Evolutionary conservation across 768 basidiomycete species (phyloP).

Genomic region (Leccinum obscurum): DNA sequence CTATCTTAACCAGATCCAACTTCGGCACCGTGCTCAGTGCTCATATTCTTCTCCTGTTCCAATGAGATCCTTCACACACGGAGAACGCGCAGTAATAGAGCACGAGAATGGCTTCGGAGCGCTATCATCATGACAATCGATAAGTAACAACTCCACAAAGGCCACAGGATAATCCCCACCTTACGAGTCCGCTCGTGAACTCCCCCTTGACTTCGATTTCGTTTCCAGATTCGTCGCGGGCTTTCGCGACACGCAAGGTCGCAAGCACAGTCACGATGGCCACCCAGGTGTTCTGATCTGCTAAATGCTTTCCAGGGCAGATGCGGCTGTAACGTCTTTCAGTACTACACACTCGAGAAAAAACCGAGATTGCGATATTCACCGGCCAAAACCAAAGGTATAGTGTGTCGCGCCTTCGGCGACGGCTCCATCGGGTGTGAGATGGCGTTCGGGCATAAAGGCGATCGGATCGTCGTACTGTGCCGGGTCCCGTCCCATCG

Average conservation of each 20-base stretch:
- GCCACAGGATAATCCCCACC: conserved; percentile 8
- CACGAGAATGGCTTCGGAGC: conserved; percentile 29
- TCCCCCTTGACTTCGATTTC: conserved; percentile 27
- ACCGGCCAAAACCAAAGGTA: conserved; percentile 31
- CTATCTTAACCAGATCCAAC: background rate
- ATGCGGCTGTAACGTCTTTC: conserved; percentile 17
- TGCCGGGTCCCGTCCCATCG: conserved; percentile 49
- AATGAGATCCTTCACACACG: conserved; percentile 16
- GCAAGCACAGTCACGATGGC: conserved; percentile 33
- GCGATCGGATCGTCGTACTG: conserved; percentile 51
- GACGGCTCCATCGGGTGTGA: conserved; percentile 28
- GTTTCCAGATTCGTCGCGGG: conserved; percentile 30
- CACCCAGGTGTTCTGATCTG: conserved; percentile 34
- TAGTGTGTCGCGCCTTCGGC: background rate
- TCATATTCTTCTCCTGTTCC: background rate
- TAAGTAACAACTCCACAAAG: conserved; percentile 1
- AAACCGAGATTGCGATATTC: background rate
- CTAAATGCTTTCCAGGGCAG: conserved; percentile 38
- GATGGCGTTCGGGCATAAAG: conserved; percentile 59
- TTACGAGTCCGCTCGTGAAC: conserved; percentile 25
- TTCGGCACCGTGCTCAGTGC: background rate
- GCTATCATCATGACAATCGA: background rate
- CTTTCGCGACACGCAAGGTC: conserved; percentile 28
- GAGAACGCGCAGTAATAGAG: conserved; percentile 19
- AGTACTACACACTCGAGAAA: background rate